Base-by-base conservation (phyloP, 2,329 filamentous ascomycete species). In the Tothia fuscella region DNA sequence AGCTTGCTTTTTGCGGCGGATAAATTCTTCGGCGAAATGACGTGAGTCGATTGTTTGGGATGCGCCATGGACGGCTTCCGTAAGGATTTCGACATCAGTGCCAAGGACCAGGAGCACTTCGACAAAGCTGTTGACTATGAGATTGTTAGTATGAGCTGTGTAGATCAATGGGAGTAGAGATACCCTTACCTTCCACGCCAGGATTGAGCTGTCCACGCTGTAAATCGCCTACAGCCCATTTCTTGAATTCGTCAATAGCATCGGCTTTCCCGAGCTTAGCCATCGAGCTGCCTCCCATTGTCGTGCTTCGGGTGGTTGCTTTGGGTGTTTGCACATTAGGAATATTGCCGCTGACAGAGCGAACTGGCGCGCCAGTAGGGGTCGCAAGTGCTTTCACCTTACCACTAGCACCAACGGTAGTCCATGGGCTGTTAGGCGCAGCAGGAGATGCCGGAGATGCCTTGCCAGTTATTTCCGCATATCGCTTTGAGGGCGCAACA, bases 401-500 rank as follows among this genome's bases (percentile, higher is more conserved):
- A 12, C 91, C 91, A 50, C 88, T 81, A 25, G 89, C 87, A 36
- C 91, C 91, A 30, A 98, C 89, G 1, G 88, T 96, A 9, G 88
- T 89, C 91, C 91, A 98, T 2, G 87, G 86, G 43, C 72, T 68
- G 43, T 68, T 65, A 35, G 62, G 60, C n/a, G 65, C 55, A 17
- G 61, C 53, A 12, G 59, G 48, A 16, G 61, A 50, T 45, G 57
- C 61, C 17, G 66, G 60, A 16, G 70, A 58, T 26, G 71, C 62
- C 67, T 95, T 95, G 59, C 86, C 78, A 5, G 91, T 91, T 21
- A 98, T 76, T 59, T 95, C 91, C 16, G 91, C 89, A 60, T 96
- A 96, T 43, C 89, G 82, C 68, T 96, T 96, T 45, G 66, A 63
- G 5, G 59, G 53, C 29, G 57, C 46, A 14, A 55, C 49, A 12